Percentiles rank a stretch among this genome's conserved stretches.
These are phyloP conservation scores for Fusarium xyrophilum DNA, from an alignment of 2,329 filamentous ascomycete genomes.

Conservation along the genomic window DNA sequence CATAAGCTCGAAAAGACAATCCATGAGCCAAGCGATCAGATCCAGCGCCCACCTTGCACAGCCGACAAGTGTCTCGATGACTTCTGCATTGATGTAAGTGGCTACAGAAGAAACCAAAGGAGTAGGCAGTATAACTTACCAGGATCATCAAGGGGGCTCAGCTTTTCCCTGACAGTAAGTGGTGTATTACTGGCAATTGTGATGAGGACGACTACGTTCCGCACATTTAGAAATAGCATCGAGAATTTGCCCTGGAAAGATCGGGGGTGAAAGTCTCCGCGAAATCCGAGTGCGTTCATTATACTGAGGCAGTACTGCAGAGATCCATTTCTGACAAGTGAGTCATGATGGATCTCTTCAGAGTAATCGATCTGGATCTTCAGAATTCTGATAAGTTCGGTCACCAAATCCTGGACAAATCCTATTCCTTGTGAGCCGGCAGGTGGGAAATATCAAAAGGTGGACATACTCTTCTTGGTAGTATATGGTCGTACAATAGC, in stretches of 20 bases:
- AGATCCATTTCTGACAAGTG: slow-evolving; percentile 73
- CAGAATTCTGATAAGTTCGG: slow-evolving; percentile 72
- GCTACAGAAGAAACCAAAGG: no score
- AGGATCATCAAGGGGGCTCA: slow-evolving; percentile 68
- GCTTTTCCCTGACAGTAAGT: slow-evolving; percentile 60
- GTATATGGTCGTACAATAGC: slow-evolving; percentile 65
- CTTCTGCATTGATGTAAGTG: slow-evolving; percentile 57
- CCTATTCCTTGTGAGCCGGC: slow-evolving; percentile 49
- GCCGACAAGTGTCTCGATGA: slow-evolving; percentile 74
- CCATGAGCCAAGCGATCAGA: slow-evolving; percentile 68
- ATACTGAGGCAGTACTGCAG: slow-evolving; percentile 81
- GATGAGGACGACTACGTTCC: slow-evolving; percentile 72
- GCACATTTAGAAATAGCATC: slow-evolving; percentile 75
- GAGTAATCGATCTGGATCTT: slow-evolving; percentile 83
- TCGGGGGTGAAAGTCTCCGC: slow-evolving; percentile 66
- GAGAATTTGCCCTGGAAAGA: slow-evolving; percentile 76
- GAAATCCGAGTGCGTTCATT: slow-evolving; percentile 78
- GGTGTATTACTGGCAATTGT: slow-evolving; percentile 67
- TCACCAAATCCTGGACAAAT: slow-evolving; percentile 68
- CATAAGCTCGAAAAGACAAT: slow-evolving; percentile 63
- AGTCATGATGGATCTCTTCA: slow-evolving; percentile 73
- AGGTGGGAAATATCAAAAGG: background rate
- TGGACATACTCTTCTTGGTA: slow-evolving; percentile 44
- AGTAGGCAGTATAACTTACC: slow-evolving; percentile 40
- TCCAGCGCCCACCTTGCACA: slow-evolving; percentile 82